Percentiles rank a stretch among this genome's conserved stretches.
These are phyloP conservation scores for Turritis glabra DNA, from an alignment of 345 rosid genomes.

Conservation along the genomic window DNA sequence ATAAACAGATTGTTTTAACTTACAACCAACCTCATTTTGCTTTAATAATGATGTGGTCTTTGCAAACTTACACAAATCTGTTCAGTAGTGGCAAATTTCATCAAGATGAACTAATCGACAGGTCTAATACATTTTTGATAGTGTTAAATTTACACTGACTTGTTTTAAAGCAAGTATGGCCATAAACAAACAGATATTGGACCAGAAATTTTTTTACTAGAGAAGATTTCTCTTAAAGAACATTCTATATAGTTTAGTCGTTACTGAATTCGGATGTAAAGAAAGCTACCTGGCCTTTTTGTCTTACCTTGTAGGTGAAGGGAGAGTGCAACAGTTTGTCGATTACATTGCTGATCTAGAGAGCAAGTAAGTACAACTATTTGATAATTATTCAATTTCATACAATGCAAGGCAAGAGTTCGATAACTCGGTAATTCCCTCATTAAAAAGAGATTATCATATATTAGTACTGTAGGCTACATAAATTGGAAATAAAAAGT, in stretches of 20 bases:
- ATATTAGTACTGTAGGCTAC: neutral
- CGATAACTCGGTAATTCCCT: neutral
- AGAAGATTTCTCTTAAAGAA: neutral
- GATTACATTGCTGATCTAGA: constrained; percentile 78
- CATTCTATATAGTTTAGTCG: neutral
- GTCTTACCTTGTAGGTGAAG: constrained; percentile 45
- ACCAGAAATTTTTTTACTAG: neutral
- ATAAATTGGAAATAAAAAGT: neutral
- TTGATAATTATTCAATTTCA: neutral
- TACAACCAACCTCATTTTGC: neutral
- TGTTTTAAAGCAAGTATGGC: neutral
- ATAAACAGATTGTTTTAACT: neutral
- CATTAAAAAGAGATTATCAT: neutral
- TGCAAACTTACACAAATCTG: neutral
- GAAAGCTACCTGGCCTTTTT: constrained; percentile 2
- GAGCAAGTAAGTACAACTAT: constrained; percentile 50
- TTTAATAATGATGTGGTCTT: neutral
- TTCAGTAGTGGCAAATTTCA: neutral
- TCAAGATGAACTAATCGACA: neutral
- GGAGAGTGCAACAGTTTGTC: constrained; percentile 69
- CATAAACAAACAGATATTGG: neutral
- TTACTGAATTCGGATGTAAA: neutral
- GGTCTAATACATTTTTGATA: neutral
- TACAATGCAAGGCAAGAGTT: neutral
- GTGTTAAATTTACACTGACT: neutral